Evolutionary conservation across 176 grass and related monocot genomes (phyloP).

Genomic region (Aegilops longissima): DNA sequence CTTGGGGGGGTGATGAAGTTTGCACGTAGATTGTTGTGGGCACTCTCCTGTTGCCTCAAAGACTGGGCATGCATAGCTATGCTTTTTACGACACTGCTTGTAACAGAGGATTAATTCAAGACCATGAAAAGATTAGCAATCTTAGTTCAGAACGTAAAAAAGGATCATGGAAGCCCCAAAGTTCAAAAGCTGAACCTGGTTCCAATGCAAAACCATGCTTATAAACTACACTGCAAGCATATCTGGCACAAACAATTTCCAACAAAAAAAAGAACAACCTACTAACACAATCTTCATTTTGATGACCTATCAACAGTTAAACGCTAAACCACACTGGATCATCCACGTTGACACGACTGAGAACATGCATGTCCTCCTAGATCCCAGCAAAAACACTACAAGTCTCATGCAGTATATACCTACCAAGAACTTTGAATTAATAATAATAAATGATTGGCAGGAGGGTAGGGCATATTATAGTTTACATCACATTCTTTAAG

Average conservation of each 20-base stretch:
- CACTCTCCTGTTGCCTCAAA: conserved; percentile 83
- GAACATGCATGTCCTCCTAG: background rate
- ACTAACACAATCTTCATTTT: background rate
- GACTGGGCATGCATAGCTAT: conserved; percentile 79
- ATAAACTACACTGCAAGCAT: background rate
- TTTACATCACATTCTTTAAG: background rate
- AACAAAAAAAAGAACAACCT: background rate
- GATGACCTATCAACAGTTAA: background rate
- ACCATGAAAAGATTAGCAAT: conserved; percentile 44
- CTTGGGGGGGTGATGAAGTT: conserved; percentile 93
- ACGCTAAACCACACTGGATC: background rate
- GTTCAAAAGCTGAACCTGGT: conserved; percentile 14
- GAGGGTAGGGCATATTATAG: background rate
- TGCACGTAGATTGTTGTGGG: conserved; percentile 74
- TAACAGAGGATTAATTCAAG: conserved; percentile 59
- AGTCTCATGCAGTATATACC: background rate
- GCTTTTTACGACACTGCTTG: conserved; percentile 93
- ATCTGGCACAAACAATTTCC: background rate
- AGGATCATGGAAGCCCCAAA: conserved; percentile 10
- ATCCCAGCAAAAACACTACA: background rate
- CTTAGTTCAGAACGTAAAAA: conserved; percentile 31
- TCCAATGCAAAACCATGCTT: conserved; percentile 20
- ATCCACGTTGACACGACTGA: background rate
- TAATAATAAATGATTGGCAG: background rate
- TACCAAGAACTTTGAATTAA: background rate